phyloP scores from a whole-genome alignment of 2,329 filamentous ascomycete species.

The Colletotrichum liriopes region DNA sequence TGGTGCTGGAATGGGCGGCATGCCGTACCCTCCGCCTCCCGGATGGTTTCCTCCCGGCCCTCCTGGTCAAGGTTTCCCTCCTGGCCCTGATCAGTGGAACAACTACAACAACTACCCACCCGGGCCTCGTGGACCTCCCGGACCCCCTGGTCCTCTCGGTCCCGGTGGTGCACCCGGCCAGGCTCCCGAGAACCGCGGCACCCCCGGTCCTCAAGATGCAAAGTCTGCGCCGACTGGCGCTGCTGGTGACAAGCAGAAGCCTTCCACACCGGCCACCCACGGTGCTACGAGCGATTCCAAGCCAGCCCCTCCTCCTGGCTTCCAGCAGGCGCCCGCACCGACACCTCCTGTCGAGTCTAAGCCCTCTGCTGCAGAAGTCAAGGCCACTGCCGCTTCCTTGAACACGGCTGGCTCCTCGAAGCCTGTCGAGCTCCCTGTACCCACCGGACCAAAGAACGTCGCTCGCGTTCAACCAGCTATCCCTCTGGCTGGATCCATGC shows the following conservation, averaged over 20 bases:
- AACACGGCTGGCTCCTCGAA: slow-evolving; percentile 54
- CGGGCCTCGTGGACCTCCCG: slow-evolving; percentile 69
- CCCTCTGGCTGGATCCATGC: slow-evolving; percentile 69
- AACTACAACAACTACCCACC: slow-evolving; percentile 75
- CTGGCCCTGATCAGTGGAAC: slow-evolving; percentile 67
- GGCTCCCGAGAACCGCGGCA: slow-evolving; percentile 43
- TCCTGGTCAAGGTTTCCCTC: slow-evolving; percentile 82
- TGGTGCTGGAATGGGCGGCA: slow-evolving; percentile 73
- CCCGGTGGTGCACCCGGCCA: slow-evolving; percentile 48
- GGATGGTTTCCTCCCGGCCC: slow-evolving; percentile 83
- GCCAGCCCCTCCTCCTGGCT: slow-evolving; percentile 33
- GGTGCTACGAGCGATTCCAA: slow-evolving; percentile 34
- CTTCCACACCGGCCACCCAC: slow-evolving; percentile 60
- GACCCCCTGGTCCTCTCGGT: slow-evolving; percentile 55
- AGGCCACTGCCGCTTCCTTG: slow-evolving; percentile 69
- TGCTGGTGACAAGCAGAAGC: slow-evolving; percentile 64
- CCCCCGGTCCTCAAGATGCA: slow-evolving; percentile 52
- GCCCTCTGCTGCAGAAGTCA: slow-evolving; percentile 69
- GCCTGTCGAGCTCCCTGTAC: slow-evolving; percentile 58
- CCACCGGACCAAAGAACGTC: slow-evolving; percentile 64
- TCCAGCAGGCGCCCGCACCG: slow-evolving; percentile 64
- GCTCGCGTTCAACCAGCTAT: slow-evolving; percentile 75
- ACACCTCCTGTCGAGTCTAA: slow-evolving; percentile 79
- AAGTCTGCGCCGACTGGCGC: slow-evolving; percentile 70
- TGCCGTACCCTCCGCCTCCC: slow-evolving; percentile 83